phyloP scores from a whole-genome alignment of 2,329 filamentous ascomycete genomes.

The Pseudocercospora macadamiae region DNA sequence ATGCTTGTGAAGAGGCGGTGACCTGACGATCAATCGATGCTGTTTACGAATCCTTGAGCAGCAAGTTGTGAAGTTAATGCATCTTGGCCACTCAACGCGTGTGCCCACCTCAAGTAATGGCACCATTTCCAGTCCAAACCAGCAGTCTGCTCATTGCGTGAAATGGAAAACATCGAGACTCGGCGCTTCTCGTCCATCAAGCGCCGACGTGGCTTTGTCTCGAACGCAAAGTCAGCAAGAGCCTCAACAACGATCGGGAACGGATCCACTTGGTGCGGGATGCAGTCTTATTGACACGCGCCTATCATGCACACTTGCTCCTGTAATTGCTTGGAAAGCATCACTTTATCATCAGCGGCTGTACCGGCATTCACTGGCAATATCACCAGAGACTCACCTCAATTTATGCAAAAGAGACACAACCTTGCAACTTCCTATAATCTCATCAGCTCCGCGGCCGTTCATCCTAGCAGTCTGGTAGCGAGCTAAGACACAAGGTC shows the following conservation, averaged over 20 bases:
- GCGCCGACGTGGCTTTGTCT: background rate
- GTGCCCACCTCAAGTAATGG: background rate
- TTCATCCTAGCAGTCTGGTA: background rate
- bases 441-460: background rate
- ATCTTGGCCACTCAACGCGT: background rate
- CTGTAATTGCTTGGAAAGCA: constrained; percentile 9
- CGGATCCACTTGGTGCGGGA: constrained; percentile 1
- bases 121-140: background rate
- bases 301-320: background rate
- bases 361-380: background rate
- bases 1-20: background rate
- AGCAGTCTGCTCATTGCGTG: background rate
- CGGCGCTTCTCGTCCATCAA: background rate
- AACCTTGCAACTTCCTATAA: background rate
- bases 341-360: constrained; percentile 16
- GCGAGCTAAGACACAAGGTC: background rate
- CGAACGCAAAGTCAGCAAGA: constrained; percentile 1
- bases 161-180: background rate
- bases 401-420: background rate
- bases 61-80: too few relatives aligned
- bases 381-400: background rate
- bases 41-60: too few relatives aligned
- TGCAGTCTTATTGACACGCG: background rate
- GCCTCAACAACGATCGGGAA: background rate
- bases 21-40: constrained; percentile 7